phyloP scores from a whole-genome alignment of 1,139 yeast species.

The Geotrichum bryndzae region DNA sequence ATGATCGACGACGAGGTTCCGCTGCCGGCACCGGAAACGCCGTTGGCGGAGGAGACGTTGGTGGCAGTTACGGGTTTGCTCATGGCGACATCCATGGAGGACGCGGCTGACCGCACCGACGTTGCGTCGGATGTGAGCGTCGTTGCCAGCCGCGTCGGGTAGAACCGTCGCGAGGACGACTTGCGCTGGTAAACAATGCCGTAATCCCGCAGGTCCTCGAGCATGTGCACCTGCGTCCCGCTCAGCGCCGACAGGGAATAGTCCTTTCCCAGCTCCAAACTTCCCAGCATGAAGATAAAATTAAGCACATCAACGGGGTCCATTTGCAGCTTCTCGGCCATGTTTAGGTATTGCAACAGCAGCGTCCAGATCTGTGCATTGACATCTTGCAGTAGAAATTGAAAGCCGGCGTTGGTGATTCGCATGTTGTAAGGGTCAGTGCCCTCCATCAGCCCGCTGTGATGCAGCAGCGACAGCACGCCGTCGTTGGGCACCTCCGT shows the following conservation, averaged over 20 bases:
- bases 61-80: slow-evolving; percentile 13
- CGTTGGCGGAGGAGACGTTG: slow-evolving; percentile 17
- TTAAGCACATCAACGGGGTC: slow-evolving; percentile 94
- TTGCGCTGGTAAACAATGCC: slow-evolving; percentile 81
- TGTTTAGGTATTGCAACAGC: slow-evolving; percentile 74
- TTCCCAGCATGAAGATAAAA: slow-evolving; percentile 87
- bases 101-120: slow-evolving; percentile 25
- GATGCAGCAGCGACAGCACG: slow-evolving; percentile 40
- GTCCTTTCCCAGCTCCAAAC: slow-evolving; percentile 83
- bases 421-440: slow-evolving; percentile 43
- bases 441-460: slow-evolving; percentile 81
- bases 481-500: slow-evolving; percentile 48
- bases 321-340: slow-evolving; percentile 81
- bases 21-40: slow-evolving; percentile 24
- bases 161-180: slow-evolving; percentile 58
- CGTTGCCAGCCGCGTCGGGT: slow-evolving; percentile 88
- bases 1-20: slow-evolving; percentile 18
- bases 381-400: slow-evolving; percentile 83
- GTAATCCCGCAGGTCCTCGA: slow-evolving; percentile 83
- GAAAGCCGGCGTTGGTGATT: slow-evolving; percentile 90
- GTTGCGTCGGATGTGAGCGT: slow-evolving; percentile 75
- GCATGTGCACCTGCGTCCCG: slow-evolving; percentile 77
- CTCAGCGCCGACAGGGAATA: slow-evolving; percentile 68
- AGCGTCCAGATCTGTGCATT: slow-evolving; percentile 95
- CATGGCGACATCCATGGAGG: slow-evolving; percentile 30